Evolutionary conservation across 169 alveolate species (phyloP), one percentile per base, ranked within the genome.

Genomic region (Eimeria acervulina): DNA sequence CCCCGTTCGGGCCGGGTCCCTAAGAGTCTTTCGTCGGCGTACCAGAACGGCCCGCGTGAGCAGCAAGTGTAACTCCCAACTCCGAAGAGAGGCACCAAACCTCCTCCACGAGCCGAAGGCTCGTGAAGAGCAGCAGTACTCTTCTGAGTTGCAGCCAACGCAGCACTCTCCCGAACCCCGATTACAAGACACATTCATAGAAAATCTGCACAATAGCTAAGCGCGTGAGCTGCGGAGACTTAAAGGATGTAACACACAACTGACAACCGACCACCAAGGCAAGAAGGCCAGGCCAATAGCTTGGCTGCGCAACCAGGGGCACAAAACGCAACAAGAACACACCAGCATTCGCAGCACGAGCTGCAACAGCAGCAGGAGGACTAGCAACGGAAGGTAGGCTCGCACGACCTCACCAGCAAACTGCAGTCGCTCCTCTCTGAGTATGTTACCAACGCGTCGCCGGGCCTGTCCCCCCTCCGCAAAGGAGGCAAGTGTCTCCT

Each of bases 21-120:
- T 31, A 7, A 85, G 93, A 26, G 93, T 85, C 78, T 93, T 80
- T 38, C 94, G 38, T 31, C 96, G 72, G 51, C 96, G 93, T 26
- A 93, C 52, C 38, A 93, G 93, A 12, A 81, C 96, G 17, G 96
- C 96, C 1, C 87, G 31, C 31, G 84, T 81, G 21, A 93, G 96
- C 40, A 93, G 93, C 44, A 93, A 78, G 55, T 93, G 96, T 61
- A 93, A 78, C 88, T 93, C 96, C 96, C 96, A 93, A 52, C 96
- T 81, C 38, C 96, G 87, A 38, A 83, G 84, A 59, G 96, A 93
- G 6, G 74, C 88, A 19, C 93, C 96, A 31, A 80, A 93, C 31
- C 96, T 61, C 28, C 90, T 59, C 63, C 96, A 51, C 12, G 87
- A 55, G 19, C 96, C 96, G 51, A 61, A 93, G 52, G 96, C 76